These are phyloP conservation scores for Arachnopeziza araneosa DNA, from an alignment of 2,329 filamentous ascomycete genomes.

Conservation along the genomic window DNA sequence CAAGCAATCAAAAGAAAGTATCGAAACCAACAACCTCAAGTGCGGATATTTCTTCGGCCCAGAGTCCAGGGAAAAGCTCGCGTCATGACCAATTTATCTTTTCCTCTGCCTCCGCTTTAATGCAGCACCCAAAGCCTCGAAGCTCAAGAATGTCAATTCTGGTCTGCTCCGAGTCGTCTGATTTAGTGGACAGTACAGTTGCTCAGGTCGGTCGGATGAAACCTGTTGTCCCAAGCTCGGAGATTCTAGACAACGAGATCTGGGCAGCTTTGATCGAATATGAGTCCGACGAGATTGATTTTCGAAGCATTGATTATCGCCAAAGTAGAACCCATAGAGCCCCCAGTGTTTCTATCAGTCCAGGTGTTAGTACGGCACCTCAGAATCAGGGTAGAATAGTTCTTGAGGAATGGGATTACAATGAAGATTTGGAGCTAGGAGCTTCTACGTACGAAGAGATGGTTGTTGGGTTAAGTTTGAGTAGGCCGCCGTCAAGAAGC, in stretches of 20 bases:
- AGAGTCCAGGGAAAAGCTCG: not conserved
- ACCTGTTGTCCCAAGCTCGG: slow-evolving; percentile 16
- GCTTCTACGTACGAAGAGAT: not conserved
- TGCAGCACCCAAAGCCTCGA: slow-evolving; percentile 25
- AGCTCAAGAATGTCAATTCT: slow-evolving; percentile 21
- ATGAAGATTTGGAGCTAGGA: not conserved
- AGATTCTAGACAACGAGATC: slow-evolving; percentile 23
- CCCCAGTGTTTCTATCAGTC: not conserved
- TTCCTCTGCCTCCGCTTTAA: slow-evolving; percentile 18
- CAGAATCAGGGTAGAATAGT: not conserved
- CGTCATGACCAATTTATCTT: not conserved
- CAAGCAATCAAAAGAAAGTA: not conserved
- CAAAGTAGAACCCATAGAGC: not conserved
- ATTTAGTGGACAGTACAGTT: slow-evolving; percentile 18
- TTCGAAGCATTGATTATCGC: not conserved
- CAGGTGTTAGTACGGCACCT: not conserved
- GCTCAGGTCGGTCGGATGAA: slow-evolving; percentile 21
- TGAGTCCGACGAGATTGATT: slow-evolving; percentile 1
- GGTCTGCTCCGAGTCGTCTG: slow-evolving; percentile 16
- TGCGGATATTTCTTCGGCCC: no score
- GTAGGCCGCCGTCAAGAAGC: not conserved
- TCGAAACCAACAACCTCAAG: not conserved
- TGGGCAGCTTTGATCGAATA: slow-evolving; percentile 27
- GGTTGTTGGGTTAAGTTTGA: not conserved
- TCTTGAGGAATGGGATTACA: not conserved